Conservation (phyloP, 768 basidiomycete species). For the Tylopilus rubrobrunneus region DNA sequence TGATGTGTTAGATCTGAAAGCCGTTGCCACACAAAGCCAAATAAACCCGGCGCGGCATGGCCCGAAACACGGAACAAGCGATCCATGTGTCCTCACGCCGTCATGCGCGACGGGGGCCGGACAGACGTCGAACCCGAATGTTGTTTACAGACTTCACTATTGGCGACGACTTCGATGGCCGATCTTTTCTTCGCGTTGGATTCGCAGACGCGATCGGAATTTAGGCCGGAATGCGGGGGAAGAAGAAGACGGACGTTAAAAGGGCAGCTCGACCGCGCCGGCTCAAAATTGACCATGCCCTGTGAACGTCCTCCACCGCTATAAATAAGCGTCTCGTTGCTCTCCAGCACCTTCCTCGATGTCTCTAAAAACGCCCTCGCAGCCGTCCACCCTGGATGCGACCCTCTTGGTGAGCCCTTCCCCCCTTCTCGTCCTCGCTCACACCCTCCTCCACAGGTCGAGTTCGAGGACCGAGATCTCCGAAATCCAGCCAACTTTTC, state of each 20-base stretch:
- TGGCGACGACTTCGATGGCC: conserved; percentile 4
- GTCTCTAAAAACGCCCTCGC: conserved; percentile 9
- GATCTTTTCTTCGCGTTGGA: conserved; percentile 7
- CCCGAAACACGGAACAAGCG: background rate
- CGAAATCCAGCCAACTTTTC: conserved; percentile 41
- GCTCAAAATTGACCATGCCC: conserved; percentile 12
- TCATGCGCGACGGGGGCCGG: background rate
- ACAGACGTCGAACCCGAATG: background rate
- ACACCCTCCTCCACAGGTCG: conserved; percentile 28
- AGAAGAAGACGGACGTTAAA: conserved; percentile 1
- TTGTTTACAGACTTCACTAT: conserved; percentile 4
- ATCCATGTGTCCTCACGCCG: background rate
- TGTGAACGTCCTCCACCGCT: background rate
- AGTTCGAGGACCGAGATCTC: conserved; percentile 36
- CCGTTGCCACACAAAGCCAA: conserved; percentile 19
- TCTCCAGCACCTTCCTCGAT: background rate
- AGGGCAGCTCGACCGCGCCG: background rate
- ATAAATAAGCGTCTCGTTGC: conserved; percentile 10
- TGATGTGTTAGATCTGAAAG: conserved; percentile 26
- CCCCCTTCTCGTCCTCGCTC: background rate
- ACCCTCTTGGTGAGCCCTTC: conserved; percentile 12
- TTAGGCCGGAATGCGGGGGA: background rate
- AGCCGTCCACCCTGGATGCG: conserved; percentile 15
- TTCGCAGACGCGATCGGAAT: conserved; percentile 12
- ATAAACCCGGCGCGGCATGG: conserved; percentile 7